Evolutionary conservation across 495 filamentous ascomycete species (phyloP), one percentile per base, ranked within the genome.

Genomic region (Podospora bellae-mahoneyi): DNA sequence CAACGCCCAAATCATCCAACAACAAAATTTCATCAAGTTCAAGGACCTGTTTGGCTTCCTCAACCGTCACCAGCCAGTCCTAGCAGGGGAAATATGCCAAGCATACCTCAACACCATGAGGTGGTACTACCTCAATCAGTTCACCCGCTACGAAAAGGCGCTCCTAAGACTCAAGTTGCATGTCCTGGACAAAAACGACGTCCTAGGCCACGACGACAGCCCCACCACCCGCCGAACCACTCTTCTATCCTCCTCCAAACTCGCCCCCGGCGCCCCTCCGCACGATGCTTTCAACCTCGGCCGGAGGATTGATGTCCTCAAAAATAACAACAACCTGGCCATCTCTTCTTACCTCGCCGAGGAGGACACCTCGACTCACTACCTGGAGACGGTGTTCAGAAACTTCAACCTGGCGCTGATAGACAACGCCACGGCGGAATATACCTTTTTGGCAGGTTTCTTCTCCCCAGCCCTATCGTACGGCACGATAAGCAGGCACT

Each of bases 101-200:
- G 95, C 95, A 6, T 99, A 99, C 71, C 89, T 96, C 78, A 97
- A 97, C 79, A 99, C 95, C 7, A 97, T 99, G 94, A 87, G 93
- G 58, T 99, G 95, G 95, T 99, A 99, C 73, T 98, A 98, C 73
- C 80, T 88, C 54, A 94, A 90, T 67, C 89, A 97, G 77, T 99
- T 99, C 76, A 89, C 87, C 4, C 91, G 94, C 19, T 99, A 98
- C 76, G 85, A 90, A 63, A 87, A 89, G 67, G 86, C 94, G 0
- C 86, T 99, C 0, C 88, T 90, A 66, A 96, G 93, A 74, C 83
- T 98, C 69, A 93, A 91, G 71, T 73, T 97, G 15, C 92, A 96
- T 68, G 78, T 83, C 2, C 84, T 96, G 67, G 95, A 97, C 73
- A 92, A 91, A 73, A 87, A 91, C 70, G 92, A 97, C 75, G 88